These are phyloP conservation scores for Metschnikowia lachancei DNA, from an alignment of 805 yeast species.

Conservation along the genomic window DNA sequence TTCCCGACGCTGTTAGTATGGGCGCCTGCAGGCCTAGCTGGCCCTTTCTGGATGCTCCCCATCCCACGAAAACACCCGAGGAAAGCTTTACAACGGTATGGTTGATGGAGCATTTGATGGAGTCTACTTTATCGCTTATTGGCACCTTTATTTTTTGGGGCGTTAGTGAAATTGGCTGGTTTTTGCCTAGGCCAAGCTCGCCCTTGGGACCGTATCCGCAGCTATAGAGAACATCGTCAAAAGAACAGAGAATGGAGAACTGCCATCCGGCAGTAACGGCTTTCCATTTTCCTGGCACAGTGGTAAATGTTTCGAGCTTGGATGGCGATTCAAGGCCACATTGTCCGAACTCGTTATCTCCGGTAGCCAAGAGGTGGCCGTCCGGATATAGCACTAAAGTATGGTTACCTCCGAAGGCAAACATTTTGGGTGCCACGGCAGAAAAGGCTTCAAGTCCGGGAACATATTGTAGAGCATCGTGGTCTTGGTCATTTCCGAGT, in stretches of 20 bases:
- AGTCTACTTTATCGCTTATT: slow-evolving; percentile 7
- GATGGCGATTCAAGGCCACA: slow-evolving; percentile 32
- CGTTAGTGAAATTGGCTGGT: neutral
- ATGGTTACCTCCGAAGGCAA: slow-evolving; percentile 87
- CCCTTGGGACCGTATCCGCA: slow-evolving; percentile 72
- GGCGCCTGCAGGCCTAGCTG: slow-evolving; percentile 38
- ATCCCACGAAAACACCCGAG: slow-evolving; percentile 51
- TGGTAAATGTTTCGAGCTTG: slow-evolving; percentile 17
- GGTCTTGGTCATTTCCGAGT: slow-evolving; percentile 48
- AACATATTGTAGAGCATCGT: slow-evolving; percentile 18
- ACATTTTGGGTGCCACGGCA: slow-evolving; percentile 32
- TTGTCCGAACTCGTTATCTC: slow-evolving; percentile 59
- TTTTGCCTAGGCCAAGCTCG: slow-evolving; percentile 58
- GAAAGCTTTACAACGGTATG: slow-evolving; percentile 40
- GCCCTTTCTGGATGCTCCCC: slow-evolving; percentile 70
- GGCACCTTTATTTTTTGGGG: slow-evolving; percentile 7
- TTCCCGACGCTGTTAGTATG: slow-evolving; percentile 1
- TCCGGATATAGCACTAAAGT: slow-evolving; percentile 54
- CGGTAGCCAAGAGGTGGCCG: slow-evolving; percentile 57
- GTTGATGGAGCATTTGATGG: slow-evolving; percentile 42
- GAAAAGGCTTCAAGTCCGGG: slow-evolving; percentile 23
- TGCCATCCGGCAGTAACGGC: slow-evolving; percentile 79
- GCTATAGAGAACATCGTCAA: slow-evolving; percentile 40
- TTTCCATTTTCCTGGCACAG: slow-evolving; percentile 34
- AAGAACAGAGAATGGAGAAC: slow-evolving; percentile 52